Evolutionary conservation across 2,329 filamentous ascomycete genomes (phyloP).

Genomic region (Alternaria arbusti): DNA sequence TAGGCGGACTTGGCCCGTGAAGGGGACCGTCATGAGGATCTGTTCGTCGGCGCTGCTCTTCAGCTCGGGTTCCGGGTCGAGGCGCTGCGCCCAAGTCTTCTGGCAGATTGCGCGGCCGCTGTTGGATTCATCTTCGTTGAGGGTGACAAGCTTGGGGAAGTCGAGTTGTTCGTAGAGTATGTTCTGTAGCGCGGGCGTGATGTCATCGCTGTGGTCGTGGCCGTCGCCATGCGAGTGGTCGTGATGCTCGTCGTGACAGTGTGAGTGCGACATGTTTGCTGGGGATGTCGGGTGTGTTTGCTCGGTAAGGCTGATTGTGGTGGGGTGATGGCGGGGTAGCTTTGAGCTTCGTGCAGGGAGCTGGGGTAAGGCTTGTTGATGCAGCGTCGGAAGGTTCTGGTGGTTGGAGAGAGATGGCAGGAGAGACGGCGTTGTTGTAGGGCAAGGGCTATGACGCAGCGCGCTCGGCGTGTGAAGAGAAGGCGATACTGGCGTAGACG

Average conservation of each 20-base stretch:
- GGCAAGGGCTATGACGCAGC: constrained; percentile 6
- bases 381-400: not conserved
- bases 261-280: constrained; percentile 13
- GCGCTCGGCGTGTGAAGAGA: not conserved
- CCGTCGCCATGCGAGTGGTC: constrained; percentile 33
- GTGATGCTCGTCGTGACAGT: constrained; percentile 40
- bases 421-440: not conserved
- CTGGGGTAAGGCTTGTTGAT: not conserved
- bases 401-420: not conserved
- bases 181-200: constrained; percentile 87
- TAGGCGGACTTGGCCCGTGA: constrained; percentile 91
- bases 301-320: constrained; percentile 8
- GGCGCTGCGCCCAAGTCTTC: constrained; percentile 88
- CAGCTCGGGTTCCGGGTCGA: constrained; percentile 75
- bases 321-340: constrained; percentile 40
- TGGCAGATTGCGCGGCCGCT: constrained; percentile 77
- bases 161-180: constrained; percentile 92
- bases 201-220: constrained; percentile 91
- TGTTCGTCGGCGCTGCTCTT: constrained; percentile 90
- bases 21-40: constrained; percentile 89
- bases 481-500: constrained; percentile 7
- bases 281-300: constrained; percentile 2
- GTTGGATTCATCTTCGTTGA: constrained; percentile 77
- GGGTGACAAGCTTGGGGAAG: constrained; percentile 81
- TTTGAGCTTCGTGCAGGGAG: constrained; percentile 8